Percentiles rank a stretch among this genome's conserved stretches.
Conservation (phyloP, 2,329 filamentous ascomycete genomes). For the Nemania abortiva region DNA sequence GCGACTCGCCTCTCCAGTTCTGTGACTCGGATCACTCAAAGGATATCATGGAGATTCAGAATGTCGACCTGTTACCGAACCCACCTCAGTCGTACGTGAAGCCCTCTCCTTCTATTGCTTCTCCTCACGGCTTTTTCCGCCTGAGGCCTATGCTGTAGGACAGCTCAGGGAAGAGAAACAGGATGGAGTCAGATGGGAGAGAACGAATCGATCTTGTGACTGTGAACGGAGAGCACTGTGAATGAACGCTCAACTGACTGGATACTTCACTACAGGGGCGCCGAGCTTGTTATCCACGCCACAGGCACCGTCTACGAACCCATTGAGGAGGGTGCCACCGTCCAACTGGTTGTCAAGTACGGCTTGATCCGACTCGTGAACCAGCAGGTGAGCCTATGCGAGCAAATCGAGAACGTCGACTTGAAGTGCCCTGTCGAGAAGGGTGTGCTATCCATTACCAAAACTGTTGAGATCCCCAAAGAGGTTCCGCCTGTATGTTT, state of each 20-base stretch:
- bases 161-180: background rate
- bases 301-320: conserved; percentile 78
- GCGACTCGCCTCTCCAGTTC: conserved; percentile 86
- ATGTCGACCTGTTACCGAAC: conserved; percentile 86
- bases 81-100: conserved; percentile 83
- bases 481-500: conserved; percentile 87
- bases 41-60: conserved; percentile 81
- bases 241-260: conserved; percentile 40
- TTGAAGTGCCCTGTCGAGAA: conserved; percentile 88
- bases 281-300: conserved; percentile 82
- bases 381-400: conserved; percentile 85
- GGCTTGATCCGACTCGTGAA: conserved; percentile 90
- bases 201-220: background rate
- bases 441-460: conserved; percentile 78
- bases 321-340: conserved; percentile 83
- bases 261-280: conserved; percentile 69
- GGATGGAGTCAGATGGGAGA: background rate
- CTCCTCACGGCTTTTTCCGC: background rate
- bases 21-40: conserved; percentile 75
- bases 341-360: conserved; percentile 90
- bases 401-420: conserved; percentile 89
- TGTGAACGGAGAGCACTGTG: background rate
- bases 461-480: conserved; percentile 85
- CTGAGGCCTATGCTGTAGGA: background rate
- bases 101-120: conserved; percentile 16